These are phyloP conservation scores for Lepiota venenata DNA, from an alignment of 768 basidiomycete genomes.

Conservation along the genomic window DNA sequence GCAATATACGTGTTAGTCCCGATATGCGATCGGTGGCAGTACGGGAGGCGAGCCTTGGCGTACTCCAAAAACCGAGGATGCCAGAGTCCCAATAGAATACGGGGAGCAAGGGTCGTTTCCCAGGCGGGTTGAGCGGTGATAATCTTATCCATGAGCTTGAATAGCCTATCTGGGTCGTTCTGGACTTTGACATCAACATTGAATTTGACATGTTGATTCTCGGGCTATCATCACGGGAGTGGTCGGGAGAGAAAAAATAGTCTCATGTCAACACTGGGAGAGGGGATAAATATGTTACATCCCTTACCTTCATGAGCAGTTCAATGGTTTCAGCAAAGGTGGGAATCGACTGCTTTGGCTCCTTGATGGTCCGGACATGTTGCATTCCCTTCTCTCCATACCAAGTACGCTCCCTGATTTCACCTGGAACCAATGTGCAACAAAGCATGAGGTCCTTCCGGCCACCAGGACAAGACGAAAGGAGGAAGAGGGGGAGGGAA, in stretches of 20 bases:
- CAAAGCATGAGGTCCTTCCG: constrained; percentile 14
- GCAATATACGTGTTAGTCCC: constrained; percentile 70
- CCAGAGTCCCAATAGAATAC: constrained; percentile 82
- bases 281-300: not conserved
- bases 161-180: constrained; percentile 87
- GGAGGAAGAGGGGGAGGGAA: not conserved
- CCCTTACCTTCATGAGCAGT: constrained; percentile 69
- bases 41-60: constrained; percentile 75
- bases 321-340: constrained; percentile 84
- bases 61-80: constrained; percentile 85
- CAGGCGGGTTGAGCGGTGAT: constrained; percentile 65
- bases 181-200: constrained; percentile 94
- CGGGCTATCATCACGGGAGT: constrained; percentile 39
- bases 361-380: constrained; percentile 74
- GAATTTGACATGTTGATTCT: constrained; percentile 72
- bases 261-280: too few species aligned
- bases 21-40: constrained; percentile 84
- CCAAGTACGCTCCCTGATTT: constrained; percentile 72
- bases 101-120: constrained; percentile 74
- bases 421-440: constrained; percentile 37
- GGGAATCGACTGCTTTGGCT: constrained; percentile 84
- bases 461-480: not conserved
- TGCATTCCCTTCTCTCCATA: constrained; percentile 69
- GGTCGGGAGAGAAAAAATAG: not conserved
- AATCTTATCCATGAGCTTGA: constrained; percentile 68